Evolutionary conservation across 192 early-diverging fungal genomes (phyloP).

Genomic region (Ambispora gerdemannii): DNA sequence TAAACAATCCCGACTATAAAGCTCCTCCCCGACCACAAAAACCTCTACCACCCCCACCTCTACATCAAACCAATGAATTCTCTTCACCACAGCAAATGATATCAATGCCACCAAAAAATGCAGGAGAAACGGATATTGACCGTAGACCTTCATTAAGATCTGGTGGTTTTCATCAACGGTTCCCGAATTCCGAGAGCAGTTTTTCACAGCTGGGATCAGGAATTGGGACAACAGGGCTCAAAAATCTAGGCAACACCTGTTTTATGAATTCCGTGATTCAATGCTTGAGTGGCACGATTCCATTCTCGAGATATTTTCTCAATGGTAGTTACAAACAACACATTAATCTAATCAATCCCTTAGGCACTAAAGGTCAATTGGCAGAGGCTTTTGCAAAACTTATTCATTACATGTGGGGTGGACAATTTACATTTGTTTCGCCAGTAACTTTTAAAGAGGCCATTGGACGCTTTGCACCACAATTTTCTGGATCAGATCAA

Average conservation of each 20-base stretch:
- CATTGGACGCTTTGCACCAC: slow-evolving; percentile 70
- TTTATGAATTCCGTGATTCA: slow-evolving; percentile 86
- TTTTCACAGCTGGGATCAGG: slow-evolving; percentile 46
- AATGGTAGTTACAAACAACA: slow-evolving; percentile 60
- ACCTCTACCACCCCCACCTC: slow-evolving; percentile 14
- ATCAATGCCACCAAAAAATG: slow-evolving; percentile 27
- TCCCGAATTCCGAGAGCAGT: slow-evolving; percentile 31
- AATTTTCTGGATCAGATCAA: slow-evolving; percentile 88
- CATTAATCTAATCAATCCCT: slow-evolving; percentile 62
- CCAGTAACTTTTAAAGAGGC: slow-evolving; percentile 76
- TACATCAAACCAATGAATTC: neutral
- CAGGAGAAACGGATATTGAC: slow-evolving; percentile 34
- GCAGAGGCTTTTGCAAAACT: slow-evolving; percentile 76
- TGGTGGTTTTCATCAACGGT: slow-evolving; percentile 37
- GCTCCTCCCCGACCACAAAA: slow-evolving; percentile 27
- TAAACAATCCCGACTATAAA: slow-evolving; percentile 29
- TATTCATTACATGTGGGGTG: slow-evolving; percentile 80
- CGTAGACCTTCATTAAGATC: slow-evolving; percentile 32
- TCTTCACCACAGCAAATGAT: neutral
- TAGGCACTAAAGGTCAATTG: slow-evolving; percentile 72
- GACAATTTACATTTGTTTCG: slow-evolving; percentile 69
- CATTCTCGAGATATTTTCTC: slow-evolving; percentile 70
- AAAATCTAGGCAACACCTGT: slow-evolving; percentile 83
- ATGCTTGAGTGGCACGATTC: slow-evolving; percentile 67
- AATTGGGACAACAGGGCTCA: slow-evolving; percentile 68